These are phyloP conservation scores for Saccharomycopsis lassenensis DNA, from an alignment of 805 yeast species.

Conservation along the genomic window DNA sequence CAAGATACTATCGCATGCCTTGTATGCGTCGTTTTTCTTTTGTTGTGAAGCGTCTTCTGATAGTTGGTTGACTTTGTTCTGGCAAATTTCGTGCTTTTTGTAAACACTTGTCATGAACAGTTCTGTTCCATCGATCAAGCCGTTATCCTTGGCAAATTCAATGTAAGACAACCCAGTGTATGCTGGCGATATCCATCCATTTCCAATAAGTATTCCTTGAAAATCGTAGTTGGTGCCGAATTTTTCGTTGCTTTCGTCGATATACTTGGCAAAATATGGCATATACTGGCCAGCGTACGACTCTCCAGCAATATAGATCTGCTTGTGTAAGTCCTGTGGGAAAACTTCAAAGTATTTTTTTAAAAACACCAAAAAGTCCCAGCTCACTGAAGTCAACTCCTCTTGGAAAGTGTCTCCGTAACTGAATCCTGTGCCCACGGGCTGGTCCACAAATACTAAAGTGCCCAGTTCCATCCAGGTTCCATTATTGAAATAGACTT, in stretches of 20 bases:
- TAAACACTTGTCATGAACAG: conserved; percentile 6
- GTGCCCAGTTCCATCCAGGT: conserved; percentile 63
- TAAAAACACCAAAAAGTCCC: conserved; percentile 44
- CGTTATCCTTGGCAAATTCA: conserved; percentile 43
- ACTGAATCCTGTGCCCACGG: conserved; percentile 71
- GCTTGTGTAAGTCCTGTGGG: conserved; percentile 45
- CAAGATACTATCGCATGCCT: conserved; percentile 36
- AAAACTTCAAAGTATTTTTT: conserved; percentile 45
- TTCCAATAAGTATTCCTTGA: conserved; percentile 55
- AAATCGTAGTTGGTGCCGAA: conserved; percentile 31
- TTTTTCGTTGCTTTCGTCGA: conserved; percentile 22
- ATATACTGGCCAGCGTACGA: conserved; percentile 80
- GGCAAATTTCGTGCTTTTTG: conserved; percentile 17
- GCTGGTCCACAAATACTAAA: conserved; percentile 66
- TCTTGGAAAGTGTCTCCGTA: conserved; percentile 28
- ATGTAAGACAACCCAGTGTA: conserved; percentile 59
- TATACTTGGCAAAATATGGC: conserved; percentile 55
- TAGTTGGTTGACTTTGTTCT: conserved; percentile 10
- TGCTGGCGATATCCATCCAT: conserved; percentile 73
- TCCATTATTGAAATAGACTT: conserved; percentile 42
- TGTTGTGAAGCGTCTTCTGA: conserved; percentile 14
- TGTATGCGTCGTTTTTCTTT: conserved; percentile 19
- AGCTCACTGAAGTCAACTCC: conserved; percentile 20
- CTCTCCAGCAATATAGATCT: conserved; percentile 66
- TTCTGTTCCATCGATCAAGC: conserved; percentile 30